Evolutionary conservation across 345 rosid genomes (phyloP).

Genomic region (Firmiana major): DNA sequence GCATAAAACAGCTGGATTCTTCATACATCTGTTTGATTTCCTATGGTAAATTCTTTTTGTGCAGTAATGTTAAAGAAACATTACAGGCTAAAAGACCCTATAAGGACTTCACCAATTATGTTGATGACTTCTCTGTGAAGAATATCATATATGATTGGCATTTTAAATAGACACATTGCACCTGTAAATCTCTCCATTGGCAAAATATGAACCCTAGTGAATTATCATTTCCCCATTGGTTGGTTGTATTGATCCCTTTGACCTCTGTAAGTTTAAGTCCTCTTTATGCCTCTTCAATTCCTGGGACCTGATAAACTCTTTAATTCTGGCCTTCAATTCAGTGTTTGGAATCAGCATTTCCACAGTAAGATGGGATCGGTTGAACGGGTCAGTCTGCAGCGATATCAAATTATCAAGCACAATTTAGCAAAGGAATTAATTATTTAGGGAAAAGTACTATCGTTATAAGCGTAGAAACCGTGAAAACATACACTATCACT

Average conservation of each 20-base stretch:
- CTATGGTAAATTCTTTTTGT: background rate
- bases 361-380: constrained; percentile 79
- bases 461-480: background rate
- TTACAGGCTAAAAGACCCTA: background rate
- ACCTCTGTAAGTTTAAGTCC: constrained; percentile 43
- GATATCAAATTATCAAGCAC: constrained; percentile 5
- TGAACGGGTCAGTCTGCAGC: constrained; percentile 92
- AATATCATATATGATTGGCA: background rate
- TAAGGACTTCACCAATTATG: background rate
- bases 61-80: background rate
- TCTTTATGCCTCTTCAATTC: constrained; percentile 56
- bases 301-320: constrained; percentile 68
- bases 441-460: background rate
- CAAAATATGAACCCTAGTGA: constrained; percentile 40
- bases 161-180: background rate
- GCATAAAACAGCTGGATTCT: background rate
- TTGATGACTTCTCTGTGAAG: background rate
- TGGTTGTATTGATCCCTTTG: constrained; percentile 68
- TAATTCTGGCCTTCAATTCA: constrained; percentile 77
- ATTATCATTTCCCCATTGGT: constrained; percentile 70
- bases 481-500: constrained; percentile 61
- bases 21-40: background rate
- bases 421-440: too few relatives aligned
- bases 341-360: constrained; percentile 82
- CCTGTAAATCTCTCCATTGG: background rate